A percentile compares a stretch with the other conserved stretches of the same genome.
Evolutionary conservation across 257 asterid species (phyloP).

Genomic region (Nemophila menziesii): DNA sequence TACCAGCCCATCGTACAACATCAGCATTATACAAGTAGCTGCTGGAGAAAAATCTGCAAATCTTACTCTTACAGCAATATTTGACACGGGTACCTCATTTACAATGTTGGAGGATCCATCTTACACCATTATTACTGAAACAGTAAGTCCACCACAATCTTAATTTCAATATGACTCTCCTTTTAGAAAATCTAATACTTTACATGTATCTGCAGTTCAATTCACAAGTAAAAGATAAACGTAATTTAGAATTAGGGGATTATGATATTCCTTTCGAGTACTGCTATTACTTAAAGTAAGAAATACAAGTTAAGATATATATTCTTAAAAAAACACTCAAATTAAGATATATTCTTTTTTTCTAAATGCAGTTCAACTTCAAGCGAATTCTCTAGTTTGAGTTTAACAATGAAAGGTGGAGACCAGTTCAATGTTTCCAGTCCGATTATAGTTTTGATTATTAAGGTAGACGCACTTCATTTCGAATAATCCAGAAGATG

Average conservation of each 20-base stretch:
- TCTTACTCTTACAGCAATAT: not conserved
- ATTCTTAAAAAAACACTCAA: not conserved
- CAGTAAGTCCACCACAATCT: not conserved
- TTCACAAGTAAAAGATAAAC: conserved; percentile 45
- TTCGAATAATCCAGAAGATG: conserved; percentile 1
- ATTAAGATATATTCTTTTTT: conserved; percentile 11
- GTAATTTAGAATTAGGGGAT: conserved; percentile 34
- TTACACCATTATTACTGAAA: not conserved
- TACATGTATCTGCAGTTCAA: conserved; percentile 38
- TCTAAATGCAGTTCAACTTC: conserved; percentile 42
- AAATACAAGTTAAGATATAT: too few species aligned
- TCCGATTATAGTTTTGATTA: conserved; percentile 33
- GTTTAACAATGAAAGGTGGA: conserved; percentile 85
- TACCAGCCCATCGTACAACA: not conserved
- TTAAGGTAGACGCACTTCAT: conserved; percentile 25
- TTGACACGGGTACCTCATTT: not conserved
- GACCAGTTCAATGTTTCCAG: conserved; percentile 21
- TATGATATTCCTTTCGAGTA: conserved; percentile 43
- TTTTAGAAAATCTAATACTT: not conserved
- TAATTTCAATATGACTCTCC: not conserved
- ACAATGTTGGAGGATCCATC: not conserved
- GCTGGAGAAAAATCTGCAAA: not conserved
- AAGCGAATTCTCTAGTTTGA: conserved; percentile 40
- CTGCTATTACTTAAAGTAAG: conserved; percentile 56
- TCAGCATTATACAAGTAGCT: not conserved